Percentiles rank a stretch among this genome's conserved stretches.
phyloP scores from a whole-genome alignment of 257 asterid genomes.

The Solanum pinnatisectum region DNA sequence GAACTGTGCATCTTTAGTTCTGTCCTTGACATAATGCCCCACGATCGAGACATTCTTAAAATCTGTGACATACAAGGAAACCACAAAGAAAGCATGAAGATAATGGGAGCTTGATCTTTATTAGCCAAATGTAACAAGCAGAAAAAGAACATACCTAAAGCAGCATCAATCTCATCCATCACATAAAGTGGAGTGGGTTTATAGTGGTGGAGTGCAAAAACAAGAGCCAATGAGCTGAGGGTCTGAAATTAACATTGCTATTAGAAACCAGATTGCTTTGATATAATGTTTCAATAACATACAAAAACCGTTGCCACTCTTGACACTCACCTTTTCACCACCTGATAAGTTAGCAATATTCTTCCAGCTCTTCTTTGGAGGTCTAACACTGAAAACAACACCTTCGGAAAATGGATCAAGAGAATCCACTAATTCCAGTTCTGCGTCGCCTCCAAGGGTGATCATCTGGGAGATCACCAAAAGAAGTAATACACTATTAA shows the following conservation, averaged over 20 bases:
- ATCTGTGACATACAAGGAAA: slow-evolving; percentile 27
- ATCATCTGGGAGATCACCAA: slow-evolving; percentile 54
- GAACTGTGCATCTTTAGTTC: slow-evolving; percentile 98
- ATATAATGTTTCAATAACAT: neutral
- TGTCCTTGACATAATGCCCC: slow-evolving; percentile 97
- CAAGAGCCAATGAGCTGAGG: slow-evolving; percentile 93
- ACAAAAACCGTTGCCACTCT: neutral
- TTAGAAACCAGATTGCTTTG: neutral
- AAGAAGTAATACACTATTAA: neutral
- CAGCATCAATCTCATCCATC: slow-evolving; percentile 65
- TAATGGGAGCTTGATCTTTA: neutral
- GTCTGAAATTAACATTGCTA: slow-evolving; percentile 40
- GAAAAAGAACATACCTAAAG: slow-evolving; percentile 49
- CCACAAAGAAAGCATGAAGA: neutral
- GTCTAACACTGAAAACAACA: slow-evolving; percentile 94
- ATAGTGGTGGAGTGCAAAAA: slow-evolving; percentile 96
- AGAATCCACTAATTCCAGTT: slow-evolving; percentile 90
- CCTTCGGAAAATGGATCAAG: slow-evolving; percentile 99
- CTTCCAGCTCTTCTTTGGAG: slow-evolving; percentile 99
- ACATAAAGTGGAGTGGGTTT: slow-evolving; percentile 98
- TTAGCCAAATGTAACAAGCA: neutral
- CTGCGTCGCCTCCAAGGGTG: slow-evolving; percentile 98
- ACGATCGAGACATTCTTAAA: slow-evolving; percentile 97
- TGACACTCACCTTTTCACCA: slow-evolving; percentile 75
- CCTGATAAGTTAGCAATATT: slow-evolving; percentile 95